Evolutionary conservation across 2,329 filamentous ascomycete species (phyloP).

Genomic region (Cordyceps cateniannulata): DNA sequence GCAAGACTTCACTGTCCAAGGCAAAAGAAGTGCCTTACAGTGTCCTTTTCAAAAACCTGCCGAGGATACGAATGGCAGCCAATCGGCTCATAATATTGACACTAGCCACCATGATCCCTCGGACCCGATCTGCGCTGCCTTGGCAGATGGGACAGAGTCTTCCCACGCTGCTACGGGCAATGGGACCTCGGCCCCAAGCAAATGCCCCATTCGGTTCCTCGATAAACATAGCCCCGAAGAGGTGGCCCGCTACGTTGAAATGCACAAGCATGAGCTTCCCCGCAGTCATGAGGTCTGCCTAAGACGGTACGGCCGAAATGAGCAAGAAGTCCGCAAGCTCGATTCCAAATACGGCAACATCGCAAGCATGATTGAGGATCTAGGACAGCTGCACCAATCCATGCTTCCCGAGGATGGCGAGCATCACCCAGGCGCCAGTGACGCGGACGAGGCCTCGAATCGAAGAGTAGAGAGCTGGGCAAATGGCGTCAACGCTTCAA

Average conservation of each 20-base stretch:
- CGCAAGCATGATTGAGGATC: constrained; percentile 87
- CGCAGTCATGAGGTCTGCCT: constrained; percentile 92
- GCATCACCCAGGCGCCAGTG: constrained; percentile 29
- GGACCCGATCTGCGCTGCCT: constrained; percentile 59
- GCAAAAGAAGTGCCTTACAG: constrained; percentile 69
- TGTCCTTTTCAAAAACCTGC: constrained; percentile 66
- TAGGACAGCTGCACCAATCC: constrained; percentile 80
- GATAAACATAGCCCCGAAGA: constrained; percentile 91
- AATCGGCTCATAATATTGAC: constrained; percentile 18
- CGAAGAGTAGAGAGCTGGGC: constrained; percentile 83
- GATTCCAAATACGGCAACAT: constrained; percentile 92
- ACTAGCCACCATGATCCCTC: constrained; percentile 38
- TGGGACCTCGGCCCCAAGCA: constrained; percentile 45
- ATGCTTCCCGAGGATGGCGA: constrained; percentile 63
- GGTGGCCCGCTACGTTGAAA: constrained; percentile 87
- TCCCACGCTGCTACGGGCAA: constrained; percentile 33
- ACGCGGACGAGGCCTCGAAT: constrained; percentile 49
- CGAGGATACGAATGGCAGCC: constrained; percentile 26
- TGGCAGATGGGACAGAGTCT: constrained; percentile 53
- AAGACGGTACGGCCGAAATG: constrained; percentile 79
- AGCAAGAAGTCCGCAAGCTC: constrained; percentile 76
- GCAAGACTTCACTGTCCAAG: constrained; percentile 83
- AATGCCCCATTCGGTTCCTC: constrained; percentile 88
- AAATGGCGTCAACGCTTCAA: constrained; percentile 59
- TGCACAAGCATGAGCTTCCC: constrained; percentile 90